Base-by-base conservation (phyloP, 352 stramenopile genomes). In the Pythium grandisporangium region DNA sequence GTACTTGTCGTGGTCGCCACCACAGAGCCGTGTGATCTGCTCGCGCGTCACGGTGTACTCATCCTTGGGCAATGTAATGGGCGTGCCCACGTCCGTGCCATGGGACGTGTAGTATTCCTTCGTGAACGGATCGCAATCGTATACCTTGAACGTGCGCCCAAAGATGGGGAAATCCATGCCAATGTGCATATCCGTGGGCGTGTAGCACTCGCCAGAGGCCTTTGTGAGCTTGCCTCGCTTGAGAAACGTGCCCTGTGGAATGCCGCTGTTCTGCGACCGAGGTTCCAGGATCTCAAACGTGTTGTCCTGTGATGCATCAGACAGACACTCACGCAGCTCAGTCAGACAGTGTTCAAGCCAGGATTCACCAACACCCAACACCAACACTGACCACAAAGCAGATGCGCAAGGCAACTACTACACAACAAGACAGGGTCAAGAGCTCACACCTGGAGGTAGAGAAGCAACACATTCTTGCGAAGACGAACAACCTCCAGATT, bases 221-320 rank as follows among this genome's bases (percentile, higher is more conserved):
- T 83, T 84, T 30, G 48, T 55, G 3, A 93, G 58, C n/a, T 72
- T 61, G 26, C 70, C 70, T 16, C 76, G 56, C 53, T 93, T 90
- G 45, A 95, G 68, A 23, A 93, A 95, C 8, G 64, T 92, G 21
- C 85, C 85, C 30, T 95, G 79, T 3, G 70, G 68, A 25, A 95
- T 88, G 7, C 86, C 86, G 42, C 73, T 90, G 63, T 96, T 96
- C 30, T 66, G 46, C 5, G 70, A 55, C 27, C 70, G 71, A 23
- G 78, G 64, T 58, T 96, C 86, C 37, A 87, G 81, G 46, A 96
- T 92, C 64, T 95, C 66, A 29, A 95, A 87, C 19, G 75, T 94
- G 37, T 93, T 73, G 49, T 96, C 85, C 21, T 76, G 61, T n/a
- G n/a, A n/a, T n/a, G n/a, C n/a, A n/a, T n/a, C n/a, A n/a, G n/a